phyloP scores from a whole-genome alignment of 2,329 filamentous ascomycete species.

The Fusarium clavum region DNA sequence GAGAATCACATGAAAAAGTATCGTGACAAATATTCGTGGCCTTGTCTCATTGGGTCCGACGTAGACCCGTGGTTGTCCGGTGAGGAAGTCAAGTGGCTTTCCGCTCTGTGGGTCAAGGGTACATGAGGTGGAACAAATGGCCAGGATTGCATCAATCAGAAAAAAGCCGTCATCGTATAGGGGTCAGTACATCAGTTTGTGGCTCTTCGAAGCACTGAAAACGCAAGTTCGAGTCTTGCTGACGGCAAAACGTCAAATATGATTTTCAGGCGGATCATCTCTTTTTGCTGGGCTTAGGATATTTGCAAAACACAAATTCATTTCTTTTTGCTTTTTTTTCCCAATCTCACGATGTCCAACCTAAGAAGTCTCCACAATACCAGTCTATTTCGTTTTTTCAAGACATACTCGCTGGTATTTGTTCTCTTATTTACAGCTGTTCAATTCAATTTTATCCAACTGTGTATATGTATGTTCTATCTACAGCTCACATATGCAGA shows the following conservation, averaged over 20 bases:
- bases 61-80: not conserved
- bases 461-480: not conserved
- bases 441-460: no score
- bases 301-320: no score
- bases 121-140: not conserved
- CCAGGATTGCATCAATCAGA: not conserved
- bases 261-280: not conserved
- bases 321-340: not conserved
- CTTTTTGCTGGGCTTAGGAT: not conserved
- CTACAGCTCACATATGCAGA: not conserved
- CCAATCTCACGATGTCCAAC: not conserved
- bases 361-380: not conserved
- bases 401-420: no score
- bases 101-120: not conserved
- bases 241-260: conserved; percentile 11
- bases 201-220: conserved; percentile 26
- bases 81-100: not conserved
- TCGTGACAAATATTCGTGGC: no score
- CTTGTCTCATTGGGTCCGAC: not conserved
- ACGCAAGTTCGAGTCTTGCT: conserved; percentile 34
- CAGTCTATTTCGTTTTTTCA: no score
- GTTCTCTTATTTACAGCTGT: no score
- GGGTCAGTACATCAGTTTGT: conserved; percentile 33
- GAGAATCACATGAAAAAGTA: not conserved
- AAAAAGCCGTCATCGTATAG: conserved; percentile 28